A percentile compares a stretch with the other conserved stretches of the same genome.
Conservation (phyloP, 1,139 yeast species). For the Geotrichum cucujoidarum region DNA sequence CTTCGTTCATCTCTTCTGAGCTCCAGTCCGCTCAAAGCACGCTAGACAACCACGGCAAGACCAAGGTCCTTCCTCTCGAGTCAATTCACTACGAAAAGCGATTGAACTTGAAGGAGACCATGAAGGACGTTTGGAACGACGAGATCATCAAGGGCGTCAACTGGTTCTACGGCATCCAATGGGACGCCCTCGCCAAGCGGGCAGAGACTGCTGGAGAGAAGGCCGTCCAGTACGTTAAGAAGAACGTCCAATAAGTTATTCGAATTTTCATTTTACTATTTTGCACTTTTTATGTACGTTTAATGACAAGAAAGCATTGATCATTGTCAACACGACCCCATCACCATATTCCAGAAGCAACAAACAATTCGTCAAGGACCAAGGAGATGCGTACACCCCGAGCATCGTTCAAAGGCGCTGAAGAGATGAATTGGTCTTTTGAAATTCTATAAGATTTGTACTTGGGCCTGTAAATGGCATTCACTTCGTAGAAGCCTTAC, state of each 20-base stretch:
- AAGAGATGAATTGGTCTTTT: no score
- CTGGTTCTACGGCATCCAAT: constrained; percentile 45
- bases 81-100: constrained; percentile 42
- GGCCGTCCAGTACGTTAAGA: constrained; percentile 14
- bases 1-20: constrained; percentile 44
- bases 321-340: no score
- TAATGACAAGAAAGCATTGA: no score
- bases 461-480: no score
- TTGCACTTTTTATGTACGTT: constrained; percentile 68
- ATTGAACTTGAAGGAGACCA: constrained; percentile 52
- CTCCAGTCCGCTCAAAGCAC: constrained; percentile 47
- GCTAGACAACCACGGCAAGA: constrained; percentile 41
- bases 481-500: no score
- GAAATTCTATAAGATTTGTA: no score
- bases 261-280: constrained; percentile 73
- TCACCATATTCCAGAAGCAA: no score
- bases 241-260: constrained; percentile 8
- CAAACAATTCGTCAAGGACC: no score
- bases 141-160: constrained; percentile 64
- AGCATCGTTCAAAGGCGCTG: no score
- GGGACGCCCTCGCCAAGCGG: constrained; percentile 18
- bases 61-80: constrained; percentile 28
- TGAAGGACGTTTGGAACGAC: constrained; percentile 78
- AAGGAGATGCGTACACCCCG: no score
- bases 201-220: constrained; percentile 17